phyloP scores from a whole-genome alignment of 2,329 filamentous ascomycete species.

The Mollisiaceae sp. region DNA sequence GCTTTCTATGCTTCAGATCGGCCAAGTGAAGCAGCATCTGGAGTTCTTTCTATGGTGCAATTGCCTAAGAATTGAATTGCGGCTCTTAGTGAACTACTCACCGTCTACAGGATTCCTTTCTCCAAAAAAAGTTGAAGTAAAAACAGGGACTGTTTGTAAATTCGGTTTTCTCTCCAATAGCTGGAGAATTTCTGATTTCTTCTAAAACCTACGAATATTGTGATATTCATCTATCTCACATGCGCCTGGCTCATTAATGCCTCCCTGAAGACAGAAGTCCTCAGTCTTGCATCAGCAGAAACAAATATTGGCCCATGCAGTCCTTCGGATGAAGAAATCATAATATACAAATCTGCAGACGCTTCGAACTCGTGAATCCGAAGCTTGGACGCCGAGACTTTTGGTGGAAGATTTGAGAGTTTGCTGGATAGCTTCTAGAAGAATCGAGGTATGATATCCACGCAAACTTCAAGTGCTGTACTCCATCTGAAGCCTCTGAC shows the following conservation, averaged over 20 bases:
- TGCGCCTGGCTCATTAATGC: neutral
- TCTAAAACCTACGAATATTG: neutral
- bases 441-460: neutral
- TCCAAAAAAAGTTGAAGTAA: slow-evolving; percentile 6
- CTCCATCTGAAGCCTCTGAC: neutral
- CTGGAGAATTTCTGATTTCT: neutral
- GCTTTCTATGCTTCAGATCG: neutral
- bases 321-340: neutral
- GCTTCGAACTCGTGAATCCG: neutral
- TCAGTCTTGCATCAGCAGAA: neutral
- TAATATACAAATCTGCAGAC: neutral
- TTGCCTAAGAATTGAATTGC: neutral
- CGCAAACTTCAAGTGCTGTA: neutral
- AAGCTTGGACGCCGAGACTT: slow-evolving; percentile 6
- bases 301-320: slow-evolving; percentile 5
- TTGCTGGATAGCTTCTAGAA: neutral
- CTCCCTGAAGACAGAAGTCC: neutral
- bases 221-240: slow-evolving; percentile 2
- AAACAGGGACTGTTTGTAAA: slow-evolving; percentile 2
- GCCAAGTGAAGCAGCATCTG: neutral
- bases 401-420: slow-evolving; percentile 1
- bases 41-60: neutral
- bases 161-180: neutral
- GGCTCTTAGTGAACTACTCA: neutral
- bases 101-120: slow-evolving; percentile 5